A percentile compares a stretch with the other conserved stretches of the same genome.
Conservation (phyloP, 148 eudicot genomes). For the Talinum fruticosum region DNA sequence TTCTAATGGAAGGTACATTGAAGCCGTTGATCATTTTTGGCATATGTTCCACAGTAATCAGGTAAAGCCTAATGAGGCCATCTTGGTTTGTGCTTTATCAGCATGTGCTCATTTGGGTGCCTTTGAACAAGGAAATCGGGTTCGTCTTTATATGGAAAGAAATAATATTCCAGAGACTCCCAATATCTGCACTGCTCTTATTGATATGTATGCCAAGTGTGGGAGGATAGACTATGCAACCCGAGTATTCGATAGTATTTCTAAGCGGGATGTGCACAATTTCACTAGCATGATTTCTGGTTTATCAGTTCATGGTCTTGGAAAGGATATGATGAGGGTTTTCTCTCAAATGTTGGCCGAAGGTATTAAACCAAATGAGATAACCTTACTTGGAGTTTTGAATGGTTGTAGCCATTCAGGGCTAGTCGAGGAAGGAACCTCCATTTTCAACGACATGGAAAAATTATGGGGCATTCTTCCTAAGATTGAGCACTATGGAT, state of each 20-base stretch:
- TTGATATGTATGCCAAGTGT: conserved; percentile 77
- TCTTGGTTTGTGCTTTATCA: conserved; percentile 63
- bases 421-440: conserved; percentile 46
- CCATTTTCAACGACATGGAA: conserved; percentile 46
- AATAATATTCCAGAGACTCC: conserved; percentile 28
- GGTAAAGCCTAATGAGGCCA: conserved; percentile 57
- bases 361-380: conserved; percentile 50
- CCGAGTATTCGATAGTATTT: conserved; percentile 33
- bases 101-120: conserved; percentile 75
- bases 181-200: conserved; percentile 51
- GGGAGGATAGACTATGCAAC: conserved; percentile 52
- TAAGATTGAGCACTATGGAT: conserved; percentile 62
- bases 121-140: conserved; percentile 52
- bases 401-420: conserved; percentile 76
- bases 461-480: conserved; percentile 46
- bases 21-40: conserved; percentile 51
- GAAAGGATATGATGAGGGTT: conserved; percentile 44
- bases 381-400: conserved; percentile 51
- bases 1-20: conserved; percentile 40
- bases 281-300: conserved; percentile 62
- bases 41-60: conserved; percentile 34
- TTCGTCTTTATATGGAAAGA: conserved; percentile 41
- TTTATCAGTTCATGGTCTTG: conserved; percentile 54
- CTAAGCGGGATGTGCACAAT: conserved; percentile 39
- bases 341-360: conserved; percentile 47